These are phyloP conservation scores for Perkinsus marinus DNA, from an alignment of 169 alveolate genomes.

Conservation along the genomic window DNA sequence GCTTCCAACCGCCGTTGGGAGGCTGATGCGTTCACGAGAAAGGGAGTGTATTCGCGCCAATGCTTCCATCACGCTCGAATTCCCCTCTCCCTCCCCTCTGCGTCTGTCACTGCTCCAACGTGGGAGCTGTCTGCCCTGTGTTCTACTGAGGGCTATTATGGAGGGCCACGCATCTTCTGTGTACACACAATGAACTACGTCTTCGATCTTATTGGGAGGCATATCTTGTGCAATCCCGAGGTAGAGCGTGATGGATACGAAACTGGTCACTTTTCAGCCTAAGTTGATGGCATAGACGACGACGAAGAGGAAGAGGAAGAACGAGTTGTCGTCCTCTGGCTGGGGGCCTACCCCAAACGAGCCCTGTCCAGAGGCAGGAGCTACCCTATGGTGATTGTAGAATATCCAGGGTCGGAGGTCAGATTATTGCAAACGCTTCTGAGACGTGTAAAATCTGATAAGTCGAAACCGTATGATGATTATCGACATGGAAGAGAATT, in stretches of 20 bases:
- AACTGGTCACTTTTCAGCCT: background rate
- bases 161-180: background rate
- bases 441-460: background rate
- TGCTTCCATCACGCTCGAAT: no score
- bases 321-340: background rate
- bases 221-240: background rate
- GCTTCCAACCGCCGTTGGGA: no score
- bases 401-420: background rate
- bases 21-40: no score
- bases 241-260: background rate
- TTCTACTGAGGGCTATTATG: background rate
- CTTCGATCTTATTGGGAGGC: background rate
- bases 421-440: background rate
- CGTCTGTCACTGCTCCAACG: background rate
- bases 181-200: background rate
- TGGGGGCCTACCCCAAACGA: background rate
- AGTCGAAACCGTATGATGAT: background rate
- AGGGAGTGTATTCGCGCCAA: no score
- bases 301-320: background rate
- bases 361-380: background rate
- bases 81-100: no score
- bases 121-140: background rate
- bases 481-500: background rate
- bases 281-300: background rate
- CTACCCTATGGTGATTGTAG: background rate